These are phyloP conservation scores for Penicillium parvum DNA, from an alignment of 495 filamentous ascomycete genomes.

Conservation along the genomic window DNA sequence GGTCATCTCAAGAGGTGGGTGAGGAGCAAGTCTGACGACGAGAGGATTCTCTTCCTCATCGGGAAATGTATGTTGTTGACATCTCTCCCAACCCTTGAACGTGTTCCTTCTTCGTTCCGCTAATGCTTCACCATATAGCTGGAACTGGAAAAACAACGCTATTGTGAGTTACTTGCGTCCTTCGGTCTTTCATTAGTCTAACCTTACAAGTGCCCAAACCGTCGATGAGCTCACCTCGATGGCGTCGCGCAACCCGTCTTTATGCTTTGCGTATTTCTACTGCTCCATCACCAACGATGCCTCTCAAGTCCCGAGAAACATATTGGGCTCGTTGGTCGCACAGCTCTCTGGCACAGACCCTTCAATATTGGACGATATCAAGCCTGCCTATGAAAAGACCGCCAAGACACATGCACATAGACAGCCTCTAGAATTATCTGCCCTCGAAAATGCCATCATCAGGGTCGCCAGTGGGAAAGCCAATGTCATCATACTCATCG, in stretches of 20 bases:
- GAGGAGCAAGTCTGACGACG: background rate
- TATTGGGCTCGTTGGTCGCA: slow-evolving; percentile 19
- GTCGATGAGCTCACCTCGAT: slow-evolving; percentile 13
- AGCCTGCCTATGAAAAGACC: slow-evolving; percentile 9
- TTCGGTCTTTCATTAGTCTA: background rate
- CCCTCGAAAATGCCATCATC: slow-evolving; percentile 18
- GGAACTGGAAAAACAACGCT: slow-evolving; percentile 22
- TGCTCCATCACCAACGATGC: slow-evolving; percentile 18
- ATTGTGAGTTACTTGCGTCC: slow-evolving; percentile 8
- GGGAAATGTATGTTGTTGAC: slow-evolving; percentile 19
- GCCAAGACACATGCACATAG: slow-evolving; percentile 15
- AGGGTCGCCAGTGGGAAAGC: slow-evolving; percentile 3
- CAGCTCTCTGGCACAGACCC: slow-evolving; percentile 11
- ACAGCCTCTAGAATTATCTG: slow-evolving; percentile 10
- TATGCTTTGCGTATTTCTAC: slow-evolving; percentile 20
- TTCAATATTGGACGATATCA: slow-evolving; percentile 13
- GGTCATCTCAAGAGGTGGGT: slow-evolving; percentile 13
- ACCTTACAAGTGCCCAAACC: slow-evolving; percentile 13
- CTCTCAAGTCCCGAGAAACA: slow-evolving; percentile 16
- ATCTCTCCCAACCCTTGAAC: too few species aligned
- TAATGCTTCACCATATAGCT: slow-evolving; percentile 5
- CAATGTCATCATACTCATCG: slow-evolving; percentile 11
- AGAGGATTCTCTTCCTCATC: slow-evolving; percentile 10
- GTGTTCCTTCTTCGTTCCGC: background rate
- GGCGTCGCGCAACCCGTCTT: slow-evolving; percentile 1